Evolutionary conservation across 2,329 filamentous ascomycete species (phyloP).

Genomic region (Hymenoscyphus albidus): DNA sequence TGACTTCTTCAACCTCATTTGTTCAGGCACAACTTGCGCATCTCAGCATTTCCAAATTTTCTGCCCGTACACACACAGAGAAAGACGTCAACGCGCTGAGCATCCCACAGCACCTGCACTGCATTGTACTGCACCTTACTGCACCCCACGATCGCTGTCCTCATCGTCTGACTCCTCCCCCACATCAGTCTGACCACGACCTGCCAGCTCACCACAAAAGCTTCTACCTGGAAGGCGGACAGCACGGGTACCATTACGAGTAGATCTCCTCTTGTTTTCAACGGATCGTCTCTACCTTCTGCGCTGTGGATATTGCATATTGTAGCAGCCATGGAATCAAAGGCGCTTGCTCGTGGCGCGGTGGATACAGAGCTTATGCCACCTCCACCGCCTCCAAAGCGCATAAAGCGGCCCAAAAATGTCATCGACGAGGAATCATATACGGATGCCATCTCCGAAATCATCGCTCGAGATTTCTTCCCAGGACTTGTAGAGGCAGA

Average conservation of each 20-base stretch:
- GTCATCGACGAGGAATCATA: conserved; percentile 94
- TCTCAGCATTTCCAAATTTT: not conserved
- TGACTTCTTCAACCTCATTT: not conserved
- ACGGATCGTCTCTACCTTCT: not conserved
- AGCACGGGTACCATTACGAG: not conserved
- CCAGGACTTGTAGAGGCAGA: conserved; percentile 83
- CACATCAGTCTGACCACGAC: not conserved
- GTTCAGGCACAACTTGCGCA: not conserved
- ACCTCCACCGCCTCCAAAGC: conserved; percentile 85
- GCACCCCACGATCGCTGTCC: not conserved
- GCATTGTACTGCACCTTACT: not conserved
- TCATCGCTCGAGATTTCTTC: conserved; percentile 96
- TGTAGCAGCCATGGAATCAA: conserved; percentile 38
- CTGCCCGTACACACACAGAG: not conserved
- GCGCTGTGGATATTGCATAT: not conserved
- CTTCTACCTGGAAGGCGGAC: not conserved
- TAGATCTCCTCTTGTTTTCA: not conserved
- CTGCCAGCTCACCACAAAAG: not conserved
- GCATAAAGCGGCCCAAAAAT: conserved; percentile 84
- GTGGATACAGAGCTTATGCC: conserved; percentile 74
- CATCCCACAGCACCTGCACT: not conserved
- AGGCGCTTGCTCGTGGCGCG: conserved; percentile 59
- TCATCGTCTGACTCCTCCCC: not conserved
- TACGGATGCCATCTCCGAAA: conserved; percentile 83
- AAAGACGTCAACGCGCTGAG: not conserved